Evolutionary conservation across 2,329 filamentous ascomycete species (phyloP).

Genomic region (Claviceps humidiphila): DNA sequence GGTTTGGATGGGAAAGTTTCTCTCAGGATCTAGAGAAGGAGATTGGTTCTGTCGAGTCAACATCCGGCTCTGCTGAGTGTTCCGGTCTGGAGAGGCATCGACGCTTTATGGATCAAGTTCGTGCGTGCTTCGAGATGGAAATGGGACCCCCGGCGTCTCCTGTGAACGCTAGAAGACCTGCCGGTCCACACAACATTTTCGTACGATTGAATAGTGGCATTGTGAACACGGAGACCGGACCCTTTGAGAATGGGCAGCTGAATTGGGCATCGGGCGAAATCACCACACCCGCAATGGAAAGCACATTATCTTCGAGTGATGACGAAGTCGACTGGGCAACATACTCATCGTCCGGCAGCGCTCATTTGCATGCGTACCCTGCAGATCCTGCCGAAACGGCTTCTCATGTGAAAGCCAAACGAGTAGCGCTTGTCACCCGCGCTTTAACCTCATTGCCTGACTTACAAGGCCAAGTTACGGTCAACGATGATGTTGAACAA

Average conservation of each 20-base stretch:
- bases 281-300: not conserved
- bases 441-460: conserved; percentile 15
- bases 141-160: conserved; percentile 21
- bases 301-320: conserved; percentile 8
- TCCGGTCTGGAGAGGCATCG: conserved; percentile 6
- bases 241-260: conserved; percentile 12
- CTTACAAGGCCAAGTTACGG: not conserved
- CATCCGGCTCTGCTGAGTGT: not conserved
- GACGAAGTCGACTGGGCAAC: conserved; percentile 4
- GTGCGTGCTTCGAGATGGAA: conserved; percentile 34
- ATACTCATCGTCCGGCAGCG: not conserved
- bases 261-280: conserved; percentile 5
- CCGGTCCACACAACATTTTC: conserved; percentile 21
- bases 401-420: conserved; percentile 11
- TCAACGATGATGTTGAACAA: not conserved
- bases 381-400: not conserved
- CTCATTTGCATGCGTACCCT: not conserved
- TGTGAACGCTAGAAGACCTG: conserved; percentile 10
- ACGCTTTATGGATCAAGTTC: conserved; percentile 18
- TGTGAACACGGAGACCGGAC: not conserved
- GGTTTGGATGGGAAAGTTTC: conserved; percentile 21
- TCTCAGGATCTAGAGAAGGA: conserved; percentile 16
- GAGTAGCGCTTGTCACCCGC: conserved; percentile 17
- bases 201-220: conserved; percentile 13
- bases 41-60: not conserved